Evolutionary conservation across 2,329 filamentous ascomycete species (phyloP).

Genomic region (Podosphaera xanthii): DNA sequence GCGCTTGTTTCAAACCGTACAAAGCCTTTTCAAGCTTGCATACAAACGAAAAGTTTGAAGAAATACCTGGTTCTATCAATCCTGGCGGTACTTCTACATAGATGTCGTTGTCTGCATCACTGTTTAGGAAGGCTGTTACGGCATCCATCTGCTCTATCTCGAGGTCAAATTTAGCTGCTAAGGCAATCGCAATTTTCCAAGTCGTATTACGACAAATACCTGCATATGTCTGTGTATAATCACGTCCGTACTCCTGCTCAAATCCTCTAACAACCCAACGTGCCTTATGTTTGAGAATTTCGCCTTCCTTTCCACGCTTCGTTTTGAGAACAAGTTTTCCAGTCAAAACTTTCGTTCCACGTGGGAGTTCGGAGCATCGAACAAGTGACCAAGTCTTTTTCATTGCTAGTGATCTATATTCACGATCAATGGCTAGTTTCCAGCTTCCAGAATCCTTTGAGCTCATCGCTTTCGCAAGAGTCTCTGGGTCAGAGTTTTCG

Average conservation of each 20-base stretch:
- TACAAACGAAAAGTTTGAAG: neutral
- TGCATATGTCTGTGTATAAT: no score
- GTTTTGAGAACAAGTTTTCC: neutral
- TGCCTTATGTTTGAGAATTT: neutral
- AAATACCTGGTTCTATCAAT: neutral
- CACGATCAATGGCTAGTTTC: neutral
- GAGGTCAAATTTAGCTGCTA: neutral
- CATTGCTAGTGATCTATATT: neutral
- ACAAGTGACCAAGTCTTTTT: neutral
- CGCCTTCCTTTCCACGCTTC: neutral
- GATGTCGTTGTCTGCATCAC: neutral
- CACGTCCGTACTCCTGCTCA: no score
- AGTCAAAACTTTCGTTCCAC: neutral
- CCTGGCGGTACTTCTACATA: constrained; percentile 1
- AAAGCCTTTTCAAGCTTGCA: neutral
- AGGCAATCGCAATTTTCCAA: neutral
- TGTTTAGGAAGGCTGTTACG: neutral
- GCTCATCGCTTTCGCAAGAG: neutral
- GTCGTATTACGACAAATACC: no score
- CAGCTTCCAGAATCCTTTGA: neutral
- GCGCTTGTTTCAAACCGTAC: constrained; percentile 1
- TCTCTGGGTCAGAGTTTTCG: neutral
- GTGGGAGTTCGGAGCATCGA: neutral
- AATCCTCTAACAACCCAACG: neutral
- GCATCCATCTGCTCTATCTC: neutral